Conservation (phyloP, 176 grass and related monocot genomes). For the Luzula sylvatica region DNA sequence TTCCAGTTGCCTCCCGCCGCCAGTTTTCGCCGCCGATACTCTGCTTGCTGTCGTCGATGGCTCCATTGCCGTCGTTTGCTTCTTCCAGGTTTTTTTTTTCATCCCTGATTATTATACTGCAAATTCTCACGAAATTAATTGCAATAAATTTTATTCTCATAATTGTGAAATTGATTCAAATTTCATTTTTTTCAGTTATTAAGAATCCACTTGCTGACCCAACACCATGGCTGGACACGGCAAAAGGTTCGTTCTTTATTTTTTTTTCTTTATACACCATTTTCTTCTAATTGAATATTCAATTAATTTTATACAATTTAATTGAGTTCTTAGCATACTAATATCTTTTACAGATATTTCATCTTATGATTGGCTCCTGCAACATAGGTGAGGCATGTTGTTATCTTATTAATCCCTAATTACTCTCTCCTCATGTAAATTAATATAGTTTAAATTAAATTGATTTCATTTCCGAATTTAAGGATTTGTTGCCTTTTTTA, state of each 20-base stretch:
- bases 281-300: conserved; percentile 18
- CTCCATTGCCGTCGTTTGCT: conserved; percentile 42
- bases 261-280: not conserved
- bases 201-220: conserved; percentile 79
- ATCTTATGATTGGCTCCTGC: conserved; percentile 89
- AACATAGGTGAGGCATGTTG: conserved; percentile 63
- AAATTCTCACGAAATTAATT: not conserved
- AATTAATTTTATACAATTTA: conserved; percentile 15
- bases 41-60: conserved; percentile 52
- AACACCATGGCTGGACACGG: conserved; percentile 78
- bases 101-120: not conserved
- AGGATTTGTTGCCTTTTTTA: conserved; percentile 72
- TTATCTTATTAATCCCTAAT: conserved; percentile 16
- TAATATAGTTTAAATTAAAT: not conserved
- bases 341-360: conserved; percentile 93
- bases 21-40: conserved; percentile 32
- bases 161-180: too few relatives aligned
- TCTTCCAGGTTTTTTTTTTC: conserved; percentile 58
- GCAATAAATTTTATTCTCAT: not conserved
- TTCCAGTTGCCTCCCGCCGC: conserved; percentile 49
- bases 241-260: conserved; percentile 60
- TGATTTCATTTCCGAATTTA: conserved; percentile 15
- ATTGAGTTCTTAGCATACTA: conserved; percentile 24
- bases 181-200: conserved; percentile 35
- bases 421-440: conserved; percentile 16